Conservation (phyloP, 78 protist genomes). For the Dictyostelium citrinum region DNA sequence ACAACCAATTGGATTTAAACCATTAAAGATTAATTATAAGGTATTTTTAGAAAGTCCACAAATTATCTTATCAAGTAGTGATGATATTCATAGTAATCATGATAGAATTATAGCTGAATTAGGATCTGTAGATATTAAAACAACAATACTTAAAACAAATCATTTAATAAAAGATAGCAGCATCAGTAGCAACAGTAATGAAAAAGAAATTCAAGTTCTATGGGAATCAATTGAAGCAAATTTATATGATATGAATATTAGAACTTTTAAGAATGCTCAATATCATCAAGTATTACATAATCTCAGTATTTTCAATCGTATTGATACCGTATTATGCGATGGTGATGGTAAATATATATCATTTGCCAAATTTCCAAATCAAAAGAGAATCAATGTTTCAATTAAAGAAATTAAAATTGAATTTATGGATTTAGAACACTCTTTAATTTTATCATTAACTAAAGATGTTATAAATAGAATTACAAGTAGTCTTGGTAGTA, state of each 20-base stretch:
- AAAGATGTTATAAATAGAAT: slow-evolving; percentile 56
- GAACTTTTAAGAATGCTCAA: slow-evolving; percentile 22
- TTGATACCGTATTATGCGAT: slow-evolving; percentile 15
- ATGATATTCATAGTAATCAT: slow-evolving; percentile 37
- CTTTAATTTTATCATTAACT: slow-evolving; percentile 34
- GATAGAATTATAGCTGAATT: slow-evolving; percentile 57
- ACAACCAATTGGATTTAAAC: slow-evolving; percentile 5
- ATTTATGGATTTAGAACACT: slow-evolving; percentile 59
- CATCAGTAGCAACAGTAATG: not conserved
- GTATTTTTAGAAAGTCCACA: slow-evolving; percentile 62
- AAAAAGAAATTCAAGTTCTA: not conserved
- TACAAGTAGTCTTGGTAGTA: not conserved
- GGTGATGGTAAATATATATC: not conserved
- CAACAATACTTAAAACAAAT: not conserved
- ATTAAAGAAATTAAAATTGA: slow-evolving; percentile 40
- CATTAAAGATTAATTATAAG: slow-evolving; percentile 33
- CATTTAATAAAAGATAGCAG: not conserved
- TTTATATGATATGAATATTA: slow-evolving; percentile 56
- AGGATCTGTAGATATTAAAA: slow-evolving; percentile 43
- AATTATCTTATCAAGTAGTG: slow-evolving; percentile 45
- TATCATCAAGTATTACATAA: slow-evolving; percentile 57
- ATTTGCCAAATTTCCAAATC: not conserved
- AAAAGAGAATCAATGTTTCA: not conserved
- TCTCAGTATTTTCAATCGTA: not conserved
- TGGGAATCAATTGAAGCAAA: slow-evolving; percentile 55